Conservation (phyloP, 2,329 filamentous ascomycete genomes). For the Nemania abortiva region DNA sequence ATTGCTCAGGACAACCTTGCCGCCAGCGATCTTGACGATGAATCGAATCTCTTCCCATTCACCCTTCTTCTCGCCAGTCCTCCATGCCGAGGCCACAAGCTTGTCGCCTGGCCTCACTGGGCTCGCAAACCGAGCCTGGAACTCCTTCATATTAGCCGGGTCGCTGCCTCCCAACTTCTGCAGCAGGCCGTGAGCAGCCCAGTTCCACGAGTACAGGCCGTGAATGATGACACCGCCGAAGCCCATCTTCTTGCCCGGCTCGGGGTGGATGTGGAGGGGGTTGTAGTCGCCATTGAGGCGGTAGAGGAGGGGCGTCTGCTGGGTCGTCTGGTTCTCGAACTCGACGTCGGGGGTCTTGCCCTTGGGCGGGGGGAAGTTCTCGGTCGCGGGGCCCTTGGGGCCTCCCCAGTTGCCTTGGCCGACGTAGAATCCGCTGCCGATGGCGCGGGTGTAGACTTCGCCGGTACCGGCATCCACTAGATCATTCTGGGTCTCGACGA, state of each 20-base stretch:
- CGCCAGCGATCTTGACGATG: constrained; percentile 79
- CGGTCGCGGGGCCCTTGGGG: constrained; percentile 85
- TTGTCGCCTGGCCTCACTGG: constrained; percentile 88
- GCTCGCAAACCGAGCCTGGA: constrained; percentile 87
- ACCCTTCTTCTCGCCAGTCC: constrained; percentile 73
- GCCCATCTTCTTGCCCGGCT: constrained; percentile 88
- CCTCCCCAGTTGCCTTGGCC: constrained; percentile 87
- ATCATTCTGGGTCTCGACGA: constrained; percentile 82
- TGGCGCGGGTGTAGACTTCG: constrained; percentile 77
- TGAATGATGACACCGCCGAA: constrained; percentile 92
- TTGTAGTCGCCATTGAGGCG: constrained; percentile 95
- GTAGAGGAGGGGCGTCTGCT: constrained; percentile 81
- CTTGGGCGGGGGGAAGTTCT: constrained; percentile 82
- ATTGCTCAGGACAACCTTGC: constrained; percentile 89
- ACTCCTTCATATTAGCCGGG: constrained; percentile 85
- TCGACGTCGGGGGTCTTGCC: constrained; percentile 77
- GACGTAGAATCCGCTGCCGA: constrained; percentile 82
- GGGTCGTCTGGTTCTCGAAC: constrained; percentile 76
- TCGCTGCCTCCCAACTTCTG: constrained; percentile 80
- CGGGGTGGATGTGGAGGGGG: constrained; percentile 87
- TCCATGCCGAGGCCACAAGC: constrained; percentile 85
- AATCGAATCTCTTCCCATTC: constrained; percentile 89
- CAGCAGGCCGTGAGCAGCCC: constrained; percentile 78
- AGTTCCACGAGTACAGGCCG: constrained; percentile 90
- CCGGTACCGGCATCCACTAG: constrained; percentile 77